Conservation (phyloP, 805 yeast genomes). For the Candida broadrunensis region DNA sequence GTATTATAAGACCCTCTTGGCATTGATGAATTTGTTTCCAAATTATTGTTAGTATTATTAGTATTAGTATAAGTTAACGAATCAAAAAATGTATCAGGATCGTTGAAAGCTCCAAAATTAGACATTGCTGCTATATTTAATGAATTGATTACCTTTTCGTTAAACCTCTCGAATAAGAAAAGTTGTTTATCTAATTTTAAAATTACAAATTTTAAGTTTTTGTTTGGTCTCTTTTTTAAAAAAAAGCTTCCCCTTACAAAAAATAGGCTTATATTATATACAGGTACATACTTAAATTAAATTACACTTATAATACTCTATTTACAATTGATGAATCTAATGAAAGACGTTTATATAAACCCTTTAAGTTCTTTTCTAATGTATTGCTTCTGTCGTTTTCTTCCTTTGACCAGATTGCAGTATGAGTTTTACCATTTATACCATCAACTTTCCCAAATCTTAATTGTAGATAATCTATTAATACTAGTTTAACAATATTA, state of each 20-base stretch:
- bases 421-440: conserved; percentile 15
- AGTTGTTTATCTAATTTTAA: too few relatives aligned
- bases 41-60: neutral
- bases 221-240: neutral
- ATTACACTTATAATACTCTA: neutral
- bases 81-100: too few relatives aligned
- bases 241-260: too few relatives aligned
- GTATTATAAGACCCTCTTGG: neutral
- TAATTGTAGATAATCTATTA: conserved; percentile 31
- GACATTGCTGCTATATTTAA: neutral
- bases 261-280: too few relatives aligned
- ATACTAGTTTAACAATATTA: conserved; percentile 30
- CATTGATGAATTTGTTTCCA: too few relatives aligned
- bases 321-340: neutral
- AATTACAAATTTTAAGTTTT: neutral
- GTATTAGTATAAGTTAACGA: neutral
- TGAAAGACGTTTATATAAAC: neutral
- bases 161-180: too few relatives aligned
- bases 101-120: neutral
- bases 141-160: too few relatives aligned
- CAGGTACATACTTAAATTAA: too few relatives aligned
- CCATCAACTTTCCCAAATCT: neutral
- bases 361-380: conserved; percentile 16
- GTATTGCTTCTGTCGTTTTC: conserved; percentile 29
- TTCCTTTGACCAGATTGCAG: conserved; percentile 36